Evolutionary conservation across 306 rosid species (phyloP).

Genomic region (Oxytropis ochrocephala): DNA sequence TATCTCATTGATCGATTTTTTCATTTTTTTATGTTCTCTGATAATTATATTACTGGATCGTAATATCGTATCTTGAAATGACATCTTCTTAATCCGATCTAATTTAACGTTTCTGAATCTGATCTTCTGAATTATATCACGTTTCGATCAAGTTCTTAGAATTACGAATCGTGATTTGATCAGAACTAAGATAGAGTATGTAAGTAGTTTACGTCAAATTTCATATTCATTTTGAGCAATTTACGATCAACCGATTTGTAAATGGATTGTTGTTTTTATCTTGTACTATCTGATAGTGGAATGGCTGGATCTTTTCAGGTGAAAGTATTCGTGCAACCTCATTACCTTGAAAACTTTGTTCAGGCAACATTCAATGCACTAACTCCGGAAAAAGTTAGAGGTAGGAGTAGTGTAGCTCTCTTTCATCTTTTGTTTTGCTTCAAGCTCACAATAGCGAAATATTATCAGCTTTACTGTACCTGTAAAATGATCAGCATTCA

Average conservation of each 20-base stretch:
- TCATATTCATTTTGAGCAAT: background rate
- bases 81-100: constrained; percentile 22
- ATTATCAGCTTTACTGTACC: background rate
- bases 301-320: constrained; percentile 58
- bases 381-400: constrained; percentile 76
- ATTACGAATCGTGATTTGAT: constrained; percentile 13
- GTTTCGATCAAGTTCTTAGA: background rate
- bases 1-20: background rate
- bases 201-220: background rate
- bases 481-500: background rate
- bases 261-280: background rate
- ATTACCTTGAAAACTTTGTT: constrained; percentile 88
- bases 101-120: constrained; percentile 2
- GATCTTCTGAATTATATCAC: background rate
- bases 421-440: constrained; percentile 4
- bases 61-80: constrained; percentile 15
- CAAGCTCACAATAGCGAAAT: background rate
- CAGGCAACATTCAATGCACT: constrained; percentile 83
- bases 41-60: constrained; percentile 9
- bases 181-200: constrained; percentile 10
- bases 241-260: background rate
- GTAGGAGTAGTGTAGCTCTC: constrained; percentile 19
- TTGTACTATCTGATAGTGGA: constrained; percentile 3
- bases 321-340: constrained; percentile 78
- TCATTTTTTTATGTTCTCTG: background rate